Base-by-base conservation (phyloP, 208 protist species). In the Leishmania gerbilli region DNA sequence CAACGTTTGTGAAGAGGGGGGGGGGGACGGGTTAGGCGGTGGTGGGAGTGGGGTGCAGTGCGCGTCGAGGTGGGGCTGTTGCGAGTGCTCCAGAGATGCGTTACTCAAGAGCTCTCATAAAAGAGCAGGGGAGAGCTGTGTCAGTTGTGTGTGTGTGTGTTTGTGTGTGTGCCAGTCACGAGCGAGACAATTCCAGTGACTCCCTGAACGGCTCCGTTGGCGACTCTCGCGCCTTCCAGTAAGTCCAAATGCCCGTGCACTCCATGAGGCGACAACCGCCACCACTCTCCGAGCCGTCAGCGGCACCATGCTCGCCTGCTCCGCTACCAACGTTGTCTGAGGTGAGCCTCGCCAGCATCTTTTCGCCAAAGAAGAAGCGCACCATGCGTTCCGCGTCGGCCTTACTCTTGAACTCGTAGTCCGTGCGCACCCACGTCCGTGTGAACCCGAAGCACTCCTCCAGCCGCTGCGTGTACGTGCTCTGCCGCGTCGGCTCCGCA, bases 191-290 rank as follows among this genome's bases (percentile, higher is more conserved):
- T n/a, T 62, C 71, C 53, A 21, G 11, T 21, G 17, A 40, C n/a
- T 75, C 64, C 40, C 51, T 75, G 21, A 51, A 24, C 45, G 53
- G 31, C 24, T 40, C 47, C 24, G 31, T 60, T 65, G 17, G 77
- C 49, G 37, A 77, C n/a, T 79, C 74, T 37, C 71, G 42, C 24
- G 71, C 24, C 76, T 87, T 89, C 92, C 93, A 95, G 51, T 88
- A 60, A 0, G 87, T 93, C 93, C 93, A 97, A 45, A 97, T 91
- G 17, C 92, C 94, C 0, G 94, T 96, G 82, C 94, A 97, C 87
- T 97, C 94, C 79, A 89, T 87, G 40, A 95, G 77, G 68, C 85
- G 83, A 58, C 71, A 80, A 64, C 49, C 6, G 13, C 55, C n/a
- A 31, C 69, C 69, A 15, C 45, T 55, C 6, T 8, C 34, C 67